These are phyloP conservation scores for Mycotypha africana DNA, from an alignment of 371 early-diverging fungal species.

Conservation along the genomic window DNA sequence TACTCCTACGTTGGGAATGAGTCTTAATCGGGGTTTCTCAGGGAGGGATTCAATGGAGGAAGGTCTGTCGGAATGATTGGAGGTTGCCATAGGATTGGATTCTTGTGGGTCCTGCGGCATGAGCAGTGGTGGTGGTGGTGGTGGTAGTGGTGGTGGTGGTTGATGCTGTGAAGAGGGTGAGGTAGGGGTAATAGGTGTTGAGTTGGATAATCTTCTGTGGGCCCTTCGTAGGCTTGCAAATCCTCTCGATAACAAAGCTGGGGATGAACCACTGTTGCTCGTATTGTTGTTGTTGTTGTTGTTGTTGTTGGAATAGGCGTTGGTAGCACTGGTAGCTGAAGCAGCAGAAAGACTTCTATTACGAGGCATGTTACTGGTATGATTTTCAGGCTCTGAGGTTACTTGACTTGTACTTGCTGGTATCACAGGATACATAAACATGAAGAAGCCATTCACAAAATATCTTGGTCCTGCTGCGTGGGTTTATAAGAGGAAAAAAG, in stretches of 20 bases:
- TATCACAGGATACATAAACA: too few species aligned
- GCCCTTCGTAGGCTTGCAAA: conserved; percentile 30
- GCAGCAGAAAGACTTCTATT: conserved; percentile 28
- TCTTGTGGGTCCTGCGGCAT: not conserved
- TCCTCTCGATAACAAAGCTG: conserved; percentile 28
- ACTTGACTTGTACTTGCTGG: too few species aligned
- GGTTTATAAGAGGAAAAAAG: too few species aligned
- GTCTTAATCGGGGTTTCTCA: conserved; percentile 59
- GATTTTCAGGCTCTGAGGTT: too few species aligned
- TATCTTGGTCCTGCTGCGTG: too few species aligned
- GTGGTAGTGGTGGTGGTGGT: not conserved
- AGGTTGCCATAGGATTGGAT: not conserved
- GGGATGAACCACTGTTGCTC: too few species aligned
- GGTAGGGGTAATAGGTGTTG: conserved; percentile 12
- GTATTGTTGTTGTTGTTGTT: too few species aligned
- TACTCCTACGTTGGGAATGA: conserved; percentile 71
- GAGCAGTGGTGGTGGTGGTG: not conserved
- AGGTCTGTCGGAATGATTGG: not conserved
- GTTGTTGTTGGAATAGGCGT: too few species aligned
- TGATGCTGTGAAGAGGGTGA: not conserved
- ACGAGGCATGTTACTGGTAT: too few species aligned
- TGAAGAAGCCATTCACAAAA: too few species aligned
- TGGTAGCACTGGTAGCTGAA: conserved; percentile 12
- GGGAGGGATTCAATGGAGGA: too few species aligned
- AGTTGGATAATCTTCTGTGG: conserved; percentile 19